Conservation (phyloP, 768 basidiomycete genomes). For the Lentinula detonsa region DNA sequence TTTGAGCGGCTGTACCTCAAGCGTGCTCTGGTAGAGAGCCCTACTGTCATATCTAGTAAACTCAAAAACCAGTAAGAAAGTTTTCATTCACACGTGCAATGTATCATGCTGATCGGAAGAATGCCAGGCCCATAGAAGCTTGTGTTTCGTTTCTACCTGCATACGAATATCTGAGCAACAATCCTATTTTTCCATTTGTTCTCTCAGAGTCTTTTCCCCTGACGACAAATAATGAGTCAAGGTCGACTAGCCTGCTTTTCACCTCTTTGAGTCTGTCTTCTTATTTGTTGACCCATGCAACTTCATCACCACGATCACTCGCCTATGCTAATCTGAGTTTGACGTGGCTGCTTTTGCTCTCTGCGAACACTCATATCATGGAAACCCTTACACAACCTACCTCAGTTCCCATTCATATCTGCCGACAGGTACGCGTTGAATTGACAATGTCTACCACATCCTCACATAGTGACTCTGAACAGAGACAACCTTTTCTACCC, state of each 20-base stretch:
- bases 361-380: slow-evolving; percentile 45
- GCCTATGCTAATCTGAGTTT: slow-evolving; percentile 58
- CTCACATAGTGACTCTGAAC: not conserved
- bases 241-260: slow-evolving; percentile 15
- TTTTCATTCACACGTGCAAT: not conserved
- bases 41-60: slow-evolving; percentile 29
- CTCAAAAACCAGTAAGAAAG: slow-evolving; percentile 50
- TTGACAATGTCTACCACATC: slow-evolving; percentile 19
- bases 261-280: slow-evolving; percentile 55
- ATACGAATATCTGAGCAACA: slow-evolving; percentile 54
- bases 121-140: slow-evolving; percentile 54
- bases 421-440: slow-evolving; percentile 37
- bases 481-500: slow-evolving; percentile 52
- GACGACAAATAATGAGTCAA: slow-evolving; percentile 2
- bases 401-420: slow-evolving; percentile 42
- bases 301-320: slow-evolving; percentile 48
- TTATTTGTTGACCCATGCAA: slow-evolving; percentile 61
- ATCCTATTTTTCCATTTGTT: slow-evolving; percentile 41
- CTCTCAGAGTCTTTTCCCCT: slow-evolving; percentile 28
- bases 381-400: slow-evolving; percentile 36
- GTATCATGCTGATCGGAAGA: not conserved
- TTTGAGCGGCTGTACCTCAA: slow-evolving; percentile 41
- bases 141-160: slow-evolving; percentile 52
- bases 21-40: slow-evolving; percentile 36
- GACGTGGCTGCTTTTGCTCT: slow-evolving; percentile 43